Evolutionary conservation across 768 basidiomycete species (phyloP), one percentile per base, ranked within the genome.

Genomic region (Mrakia blollopis): DNA sequence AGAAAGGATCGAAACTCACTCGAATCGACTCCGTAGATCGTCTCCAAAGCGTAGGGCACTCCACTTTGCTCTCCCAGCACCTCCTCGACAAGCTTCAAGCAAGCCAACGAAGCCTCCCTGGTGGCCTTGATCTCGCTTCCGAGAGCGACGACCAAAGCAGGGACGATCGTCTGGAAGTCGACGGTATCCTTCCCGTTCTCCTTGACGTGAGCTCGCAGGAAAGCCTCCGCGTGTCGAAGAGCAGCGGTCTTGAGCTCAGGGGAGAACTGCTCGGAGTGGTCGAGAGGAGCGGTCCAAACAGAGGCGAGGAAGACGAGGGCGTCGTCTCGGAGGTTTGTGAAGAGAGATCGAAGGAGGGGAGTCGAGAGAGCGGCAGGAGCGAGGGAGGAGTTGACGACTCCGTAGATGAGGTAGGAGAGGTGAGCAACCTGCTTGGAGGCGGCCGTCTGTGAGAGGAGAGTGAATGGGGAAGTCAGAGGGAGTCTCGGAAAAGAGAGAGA

Each of bases 291-390:
- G 2, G 81, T 85, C 87, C 91, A 92, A 35, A 91, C 81, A 0
- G 91, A 90, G 0, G 91, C 88, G 16, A 99, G 87, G 85, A 99
- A 96, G 0, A 89, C 86, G 18, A 98, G 85, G 0, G 91, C 86
- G 73, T 90, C 90, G 41, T 90, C 88, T 72, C 87, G 88, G 18
- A 96, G 85, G 75, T 86, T 88, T 44, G 87, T 83, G 81, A 98
- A 93, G 4, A 95, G 84, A 0, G 86, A 81, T 75, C 86, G 87
- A 32, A 94, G 86, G 68, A 94, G 83, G 23, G 85, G 84, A 0
- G 87, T 85, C 0, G 91, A 86, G 11, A 93, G 83, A 5, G 86
- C 82, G 0, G 86, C 84, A 16, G 86, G 82, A 0, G 87, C 81
- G 10, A 87, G 82, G 7, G 88, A 87, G 0, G 86, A 85, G 80